phyloP scores from a whole-genome alignment of 495 filamentous ascomycete genomes.

The Penicillium pancosmium region DNA sequence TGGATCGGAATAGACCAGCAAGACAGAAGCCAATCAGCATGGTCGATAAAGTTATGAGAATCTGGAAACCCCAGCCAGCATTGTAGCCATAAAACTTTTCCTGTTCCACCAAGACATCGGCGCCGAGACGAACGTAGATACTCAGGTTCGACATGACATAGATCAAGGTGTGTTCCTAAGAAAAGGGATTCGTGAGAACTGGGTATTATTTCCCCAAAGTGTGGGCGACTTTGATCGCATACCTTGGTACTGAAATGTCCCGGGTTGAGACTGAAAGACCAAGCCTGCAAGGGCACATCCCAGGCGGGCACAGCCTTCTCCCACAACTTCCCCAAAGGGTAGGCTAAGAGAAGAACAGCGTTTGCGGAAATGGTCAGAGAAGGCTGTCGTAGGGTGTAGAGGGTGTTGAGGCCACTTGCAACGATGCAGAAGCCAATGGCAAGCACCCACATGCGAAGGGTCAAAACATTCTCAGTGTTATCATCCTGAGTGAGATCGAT shows the following conservation, averaged over 20 bases:
- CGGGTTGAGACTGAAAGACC: slow-evolving; percentile 59
- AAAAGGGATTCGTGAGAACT: not conserved
- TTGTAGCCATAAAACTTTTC: slow-evolving; percentile 63
- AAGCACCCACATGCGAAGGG: slow-evolving; percentile 66
- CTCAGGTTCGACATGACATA: slow-evolving; percentile 61
- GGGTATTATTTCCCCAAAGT: not conserved
- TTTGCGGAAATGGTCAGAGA: slow-evolving; percentile 60
- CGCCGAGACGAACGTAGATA: slow-evolving; percentile 58
- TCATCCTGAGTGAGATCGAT: slow-evolving; percentile 28
- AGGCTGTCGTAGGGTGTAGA: slow-evolving; percentile 60
- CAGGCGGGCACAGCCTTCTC: slow-evolving; percentile 50
- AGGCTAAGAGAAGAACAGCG: slow-evolving; percentile 65
- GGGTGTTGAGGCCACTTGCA: slow-evolving; percentile 63
- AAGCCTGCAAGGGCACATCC: slow-evolving; percentile 50
- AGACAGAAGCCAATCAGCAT: slow-evolving; percentile 56
- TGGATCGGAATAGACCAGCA: slow-evolving; percentile 61
- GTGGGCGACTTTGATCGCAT: not conserved
- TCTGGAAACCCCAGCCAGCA: slow-evolving; percentile 59
- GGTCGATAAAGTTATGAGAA: slow-evolving; percentile 41
- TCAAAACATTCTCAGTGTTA: slow-evolving; percentile 50
- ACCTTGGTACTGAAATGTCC: slow-evolving; percentile 64
- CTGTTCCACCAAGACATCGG: slow-evolving; percentile 64
- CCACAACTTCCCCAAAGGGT: slow-evolving; percentile 61
- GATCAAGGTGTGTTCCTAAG: slow-evolving; percentile 69
- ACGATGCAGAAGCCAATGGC: slow-evolving; percentile 61